A percentile compares a stretch with the other conserved stretches of the same genome.
These are phyloP conservation scores for Erythrophleum fordii DNA, from an alignment of 306 rosid genomes.

Conservation along the genomic window DNA sequence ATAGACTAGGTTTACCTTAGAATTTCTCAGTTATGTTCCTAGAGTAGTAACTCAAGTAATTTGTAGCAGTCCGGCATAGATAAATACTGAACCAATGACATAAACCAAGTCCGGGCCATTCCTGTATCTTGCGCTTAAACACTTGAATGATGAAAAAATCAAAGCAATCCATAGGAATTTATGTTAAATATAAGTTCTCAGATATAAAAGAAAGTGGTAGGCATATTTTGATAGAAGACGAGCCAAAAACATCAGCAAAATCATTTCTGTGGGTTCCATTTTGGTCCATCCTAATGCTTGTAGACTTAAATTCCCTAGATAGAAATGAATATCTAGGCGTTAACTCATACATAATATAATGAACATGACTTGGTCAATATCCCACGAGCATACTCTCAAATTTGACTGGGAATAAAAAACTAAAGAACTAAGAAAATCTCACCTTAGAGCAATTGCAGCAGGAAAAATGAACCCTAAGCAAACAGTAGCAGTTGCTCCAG, in stretches of 20 bases:
- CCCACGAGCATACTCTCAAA: neutral
- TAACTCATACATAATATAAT: neutral
- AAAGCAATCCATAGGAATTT: slow-evolving; percentile 3
- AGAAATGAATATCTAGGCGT: neutral
- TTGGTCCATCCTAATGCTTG: slow-evolving; percentile 2
- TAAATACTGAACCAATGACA: neutral
- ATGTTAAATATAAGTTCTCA: neutral
- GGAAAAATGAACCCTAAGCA: slow-evolving; percentile 76
- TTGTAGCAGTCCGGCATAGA: slow-evolving; percentile 3
- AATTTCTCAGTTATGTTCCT: neutral
- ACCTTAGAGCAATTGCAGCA: slow-evolving; percentile 74
- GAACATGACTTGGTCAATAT: neutral
- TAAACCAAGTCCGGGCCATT: neutral
- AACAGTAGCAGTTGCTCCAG: slow-evolving; percentile 79
- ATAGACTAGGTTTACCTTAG: neutral
- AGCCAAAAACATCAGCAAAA: neutral
- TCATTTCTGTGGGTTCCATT: neutral
- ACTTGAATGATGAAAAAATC: neutral
- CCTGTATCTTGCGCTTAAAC: neutral
- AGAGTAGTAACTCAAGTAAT: neutral
- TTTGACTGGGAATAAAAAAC: neutral
- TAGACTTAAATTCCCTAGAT: neutral
- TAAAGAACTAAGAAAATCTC: slow-evolving; percentile 4
- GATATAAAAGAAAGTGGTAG: neutral
- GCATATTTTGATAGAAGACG: neutral